phyloP scores from a whole-genome alignment of 345 rosid genomes.

The Passiflora organensis region DNA sequence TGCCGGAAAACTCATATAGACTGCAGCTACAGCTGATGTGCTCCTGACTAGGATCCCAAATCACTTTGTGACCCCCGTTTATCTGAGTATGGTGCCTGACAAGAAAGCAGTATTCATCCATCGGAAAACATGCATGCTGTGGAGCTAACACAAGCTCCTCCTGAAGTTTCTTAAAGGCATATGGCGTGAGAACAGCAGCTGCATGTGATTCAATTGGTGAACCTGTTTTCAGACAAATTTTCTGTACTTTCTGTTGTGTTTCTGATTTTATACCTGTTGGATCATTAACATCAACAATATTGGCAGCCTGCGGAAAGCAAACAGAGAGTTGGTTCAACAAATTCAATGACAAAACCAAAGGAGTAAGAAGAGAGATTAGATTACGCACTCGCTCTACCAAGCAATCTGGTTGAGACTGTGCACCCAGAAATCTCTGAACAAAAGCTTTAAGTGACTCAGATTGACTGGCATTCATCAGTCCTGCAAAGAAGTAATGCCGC shows the following conservation, averaged over 20 bases:
- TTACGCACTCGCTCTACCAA: conserved; percentile 40
- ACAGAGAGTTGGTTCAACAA: neutral
- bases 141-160: conserved; percentile 61
- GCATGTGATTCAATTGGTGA: conserved; percentile 65
- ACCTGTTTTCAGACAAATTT: conserved; percentile 45
- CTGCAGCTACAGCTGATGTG: conserved; percentile 53
- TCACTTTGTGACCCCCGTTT: conserved; percentile 43
- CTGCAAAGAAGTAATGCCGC: conserved; percentile 35
- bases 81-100: conserved; percentile 51
- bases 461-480: conserved; percentile 24
- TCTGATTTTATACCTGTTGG: conserved; percentile 34
- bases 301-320: conserved; percentile 36
- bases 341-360: neutral
- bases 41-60: conserved; percentile 45
- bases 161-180: conserved; percentile 50
- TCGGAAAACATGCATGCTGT: conserved; percentile 45
- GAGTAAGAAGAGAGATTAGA: neutral
- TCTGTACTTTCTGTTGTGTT: conserved; percentile 31
- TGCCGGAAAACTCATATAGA: conserved; percentile 50
- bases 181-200: conserved; percentile 49
- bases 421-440: conserved; percentile 24
- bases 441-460: conserved; percentile 30
- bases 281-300: conserved; percentile 31
- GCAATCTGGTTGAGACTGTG: conserved; percentile 32
- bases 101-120: conserved; percentile 45